Evolutionary conservation across 2,329 filamentous ascomycete genomes (phyloP), one percentile per base, ranked within the genome.

Genomic region (Colletotrichum sp.): DNA sequence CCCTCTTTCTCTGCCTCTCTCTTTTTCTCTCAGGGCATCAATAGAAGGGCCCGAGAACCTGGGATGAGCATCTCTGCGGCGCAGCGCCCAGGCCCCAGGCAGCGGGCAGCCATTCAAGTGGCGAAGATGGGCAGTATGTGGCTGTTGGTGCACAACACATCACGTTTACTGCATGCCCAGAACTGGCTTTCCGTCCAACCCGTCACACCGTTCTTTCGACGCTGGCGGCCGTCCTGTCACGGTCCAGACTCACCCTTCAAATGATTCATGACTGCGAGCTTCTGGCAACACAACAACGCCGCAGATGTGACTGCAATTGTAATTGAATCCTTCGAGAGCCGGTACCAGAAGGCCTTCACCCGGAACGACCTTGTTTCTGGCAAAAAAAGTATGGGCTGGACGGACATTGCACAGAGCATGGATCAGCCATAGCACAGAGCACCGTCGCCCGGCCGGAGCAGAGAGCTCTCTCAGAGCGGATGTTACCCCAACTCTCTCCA

Each of bases 141-240:
- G 67, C 36, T 70, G 30, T 39, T 70, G 24, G 30, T 70, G 67
- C 68, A 34, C 26, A 34, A 7, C 24, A 30, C 68, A 52, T 70
- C 68, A 63, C 26, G 32, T 70, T 70, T 70, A 8, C 34, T 61
- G 68, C 68, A 63, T 52, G 59, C 36, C 57, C 9, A 32, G 21
- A 43, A 14, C 39, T 43, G 26, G 66, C 24, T 24, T 61, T 48
- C 67, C 30, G 26, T 34, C n/a, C 36, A 16, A 52, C 24, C 68
- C 68, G 57, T 63, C 68, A 70, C 68, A 70, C 68, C 68, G 68
- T 70, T 61, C 57, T 70, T 70, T 70, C 57, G 57, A 63, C 52
- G 13, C 21, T 26, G 52, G 65, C n/a, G 26, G 55, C 55, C 26
- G 21, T 59, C 28, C 59, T 61, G 10, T 32, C 21, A 16, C 66